Percentiles rank a stretch among this genome's conserved stretches.
Conservation (phyloP, 331 rosid genomes). For the Telfairia occidentalis region DNA sequence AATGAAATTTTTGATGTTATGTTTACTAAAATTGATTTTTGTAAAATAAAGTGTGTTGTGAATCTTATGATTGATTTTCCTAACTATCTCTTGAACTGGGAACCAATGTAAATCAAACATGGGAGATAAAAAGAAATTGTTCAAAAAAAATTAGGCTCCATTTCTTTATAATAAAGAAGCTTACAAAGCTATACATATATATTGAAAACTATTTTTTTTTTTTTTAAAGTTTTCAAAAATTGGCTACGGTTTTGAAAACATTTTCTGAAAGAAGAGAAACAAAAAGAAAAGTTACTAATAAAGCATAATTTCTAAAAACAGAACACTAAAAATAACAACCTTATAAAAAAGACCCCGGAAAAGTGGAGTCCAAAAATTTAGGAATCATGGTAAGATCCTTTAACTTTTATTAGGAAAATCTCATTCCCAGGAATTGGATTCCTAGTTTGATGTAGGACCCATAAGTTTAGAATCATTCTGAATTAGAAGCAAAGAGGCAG, state of each 20-base stretch:
- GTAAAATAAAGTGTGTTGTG: no score
- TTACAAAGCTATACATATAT: no score
- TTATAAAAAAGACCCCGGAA: background rate
- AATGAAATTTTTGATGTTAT: background rate
- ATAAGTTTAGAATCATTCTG: background rate
- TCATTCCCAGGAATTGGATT: background rate
- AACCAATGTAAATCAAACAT: no score
- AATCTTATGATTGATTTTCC: no score
- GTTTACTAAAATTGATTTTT: no score
- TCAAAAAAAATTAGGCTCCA: no score
- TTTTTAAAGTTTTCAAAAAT: no score
- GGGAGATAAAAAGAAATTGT: no score
- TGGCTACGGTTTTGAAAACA: background rate
- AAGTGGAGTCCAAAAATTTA: background rate
- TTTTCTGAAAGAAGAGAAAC: no score
- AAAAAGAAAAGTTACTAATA: background rate
- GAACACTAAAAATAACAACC: background rate
- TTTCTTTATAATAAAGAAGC: no score
- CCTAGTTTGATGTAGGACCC: background rate
- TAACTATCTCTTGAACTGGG: no score
- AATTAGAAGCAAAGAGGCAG: background rate
- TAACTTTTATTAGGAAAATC: background rate
- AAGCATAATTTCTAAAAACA: background rate
- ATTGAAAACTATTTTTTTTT: no score
- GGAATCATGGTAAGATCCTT: background rate